Conservation (phyloP, 257 asterid genomes). For the Plectranthus barbatus region DNA sequence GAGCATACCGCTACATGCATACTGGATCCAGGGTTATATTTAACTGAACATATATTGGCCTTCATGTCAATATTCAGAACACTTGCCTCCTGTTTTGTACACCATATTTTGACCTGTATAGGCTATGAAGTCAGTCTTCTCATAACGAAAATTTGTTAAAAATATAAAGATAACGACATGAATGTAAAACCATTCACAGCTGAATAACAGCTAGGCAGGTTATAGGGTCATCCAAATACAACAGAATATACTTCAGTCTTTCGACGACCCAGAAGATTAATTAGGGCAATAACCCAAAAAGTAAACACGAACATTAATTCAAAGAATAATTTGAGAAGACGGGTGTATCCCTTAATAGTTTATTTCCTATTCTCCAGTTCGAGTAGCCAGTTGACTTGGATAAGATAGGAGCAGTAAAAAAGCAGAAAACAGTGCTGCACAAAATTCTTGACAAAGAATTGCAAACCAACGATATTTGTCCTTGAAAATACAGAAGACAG, state of each 20-base stretch:
- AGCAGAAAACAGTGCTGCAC: background rate
- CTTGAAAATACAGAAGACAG: background rate
- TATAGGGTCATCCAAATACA: background rate
- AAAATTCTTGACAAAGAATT: background rate
- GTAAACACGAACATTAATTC: background rate
- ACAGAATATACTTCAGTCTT: background rate
- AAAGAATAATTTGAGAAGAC: background rate
- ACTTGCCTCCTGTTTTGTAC: constrained; percentile 81
- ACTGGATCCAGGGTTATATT: constrained; percentile 85
- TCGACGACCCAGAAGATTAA: background rate
- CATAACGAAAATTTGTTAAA: background rate
- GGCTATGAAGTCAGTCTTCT: constrained; percentile 8
- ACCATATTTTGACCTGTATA: constrained; percentile 81
- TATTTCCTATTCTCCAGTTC: background rate
- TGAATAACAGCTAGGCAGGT: background rate
- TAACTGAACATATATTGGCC: constrained; percentile 90
- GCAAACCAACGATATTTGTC: background rate
- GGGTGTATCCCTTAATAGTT: background rate
- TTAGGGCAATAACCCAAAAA: background rate
- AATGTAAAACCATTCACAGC: background rate
- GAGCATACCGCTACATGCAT: constrained; percentile 56
- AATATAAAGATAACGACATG: background rate
- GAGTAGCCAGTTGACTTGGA: background rate
- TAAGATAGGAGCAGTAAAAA: background rate
- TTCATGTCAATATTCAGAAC: constrained; percentile 78